Evolutionary conservation across 805 yeast species (phyloP), one percentile per base, ranked within the genome.

Genomic region (Candida germanica): DNA sequence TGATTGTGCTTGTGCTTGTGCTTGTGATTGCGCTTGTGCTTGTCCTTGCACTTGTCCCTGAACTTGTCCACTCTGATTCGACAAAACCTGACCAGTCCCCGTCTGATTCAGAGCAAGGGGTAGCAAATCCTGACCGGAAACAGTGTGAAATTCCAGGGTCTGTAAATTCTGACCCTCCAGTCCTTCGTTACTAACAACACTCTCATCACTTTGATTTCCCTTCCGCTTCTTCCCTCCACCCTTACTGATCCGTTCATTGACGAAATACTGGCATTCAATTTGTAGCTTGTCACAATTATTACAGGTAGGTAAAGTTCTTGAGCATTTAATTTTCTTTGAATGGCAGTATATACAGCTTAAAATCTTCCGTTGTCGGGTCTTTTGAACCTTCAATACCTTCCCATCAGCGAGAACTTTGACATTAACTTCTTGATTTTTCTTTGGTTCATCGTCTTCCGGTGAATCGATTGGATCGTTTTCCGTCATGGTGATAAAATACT

Each of bases 261-360:
- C 67, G 47, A 77, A 79, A 50, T 77, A 77, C 43, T 68, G 67
- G 54, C 85, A 79, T 23, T 63, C 70, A 26, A 66, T 47, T 2
- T 65, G 64, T 32, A 69, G 55, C 38, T 67, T 73, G 12, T 61
- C 58, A 56, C 87, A 80, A 43, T 69, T 69, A 18, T 64, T 59
- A 49, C 86, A 81, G 11, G 71, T 58, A 1, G 85, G 86, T 27
- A 66, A 70, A 26, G 64, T 69, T 40, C 80, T 68, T n/a, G 77
- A 73, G 53, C 86, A 80, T 45, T 76, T 77, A 40, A 79, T 71
- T 56, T 79, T 80, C 54, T 75, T 77, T 27, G 74, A 67, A 48
- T 78, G 80, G 48, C 84, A 78, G 30, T 80, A 61, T 11, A 73
- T 69, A 51, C 84, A 78, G 35, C 75, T 67, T 29, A 73, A 60